These are phyloP conservation scores for Boletus reticuloceps DNA, from an alignment of 768 basidiomycete species.

Conservation along the genomic window DNA sequence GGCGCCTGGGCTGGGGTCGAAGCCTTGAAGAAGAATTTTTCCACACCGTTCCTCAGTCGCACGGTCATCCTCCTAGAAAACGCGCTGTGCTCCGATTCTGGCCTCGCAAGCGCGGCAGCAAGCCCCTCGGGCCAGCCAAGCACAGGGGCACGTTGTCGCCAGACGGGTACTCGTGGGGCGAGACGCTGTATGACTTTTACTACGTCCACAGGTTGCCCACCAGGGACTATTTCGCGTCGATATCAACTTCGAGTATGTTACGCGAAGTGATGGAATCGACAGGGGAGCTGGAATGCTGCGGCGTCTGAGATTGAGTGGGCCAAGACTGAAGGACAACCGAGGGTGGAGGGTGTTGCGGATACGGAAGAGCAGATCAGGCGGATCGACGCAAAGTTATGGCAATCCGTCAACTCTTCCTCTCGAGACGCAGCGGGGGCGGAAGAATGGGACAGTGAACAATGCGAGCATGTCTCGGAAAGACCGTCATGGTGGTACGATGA, in stretches of 20 bases:
- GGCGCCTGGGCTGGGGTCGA: conserved; percentile 9
- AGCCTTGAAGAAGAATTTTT: not conserved
- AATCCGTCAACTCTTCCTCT: too few relatives aligned
- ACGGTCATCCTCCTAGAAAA: not conserved
- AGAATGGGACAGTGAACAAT: too few relatives aligned
- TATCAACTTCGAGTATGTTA: conserved; percentile 22
- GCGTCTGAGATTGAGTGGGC: conserved; percentile 21
- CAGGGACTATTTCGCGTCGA: not conserved
- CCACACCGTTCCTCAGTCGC: not conserved
- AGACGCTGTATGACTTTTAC: conserved; percentile 28
- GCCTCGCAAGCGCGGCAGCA: conserved; percentile 25
- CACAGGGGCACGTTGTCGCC: conserved; percentile 18
- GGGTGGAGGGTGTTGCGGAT: not conserved
- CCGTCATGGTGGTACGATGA: not conserved
- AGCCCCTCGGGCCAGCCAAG: not conserved
- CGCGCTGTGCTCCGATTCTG: conserved; percentile 23
- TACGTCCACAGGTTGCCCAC: conserved; percentile 6
- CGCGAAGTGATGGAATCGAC: conserved; percentile 3
- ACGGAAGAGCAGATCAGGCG: conserved; percentile 12
- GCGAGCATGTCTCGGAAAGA: too few relatives aligned
- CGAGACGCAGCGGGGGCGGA: too few relatives aligned
- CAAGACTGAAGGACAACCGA: conserved; percentile 22
- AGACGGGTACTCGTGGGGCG: conserved; percentile 26
- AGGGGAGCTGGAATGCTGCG: conserved; percentile 16
- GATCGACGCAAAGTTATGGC: not conserved